phyloP scores from a whole-genome alignment of 345 rosid species.

The Ailanthus altissimus region DNA sequence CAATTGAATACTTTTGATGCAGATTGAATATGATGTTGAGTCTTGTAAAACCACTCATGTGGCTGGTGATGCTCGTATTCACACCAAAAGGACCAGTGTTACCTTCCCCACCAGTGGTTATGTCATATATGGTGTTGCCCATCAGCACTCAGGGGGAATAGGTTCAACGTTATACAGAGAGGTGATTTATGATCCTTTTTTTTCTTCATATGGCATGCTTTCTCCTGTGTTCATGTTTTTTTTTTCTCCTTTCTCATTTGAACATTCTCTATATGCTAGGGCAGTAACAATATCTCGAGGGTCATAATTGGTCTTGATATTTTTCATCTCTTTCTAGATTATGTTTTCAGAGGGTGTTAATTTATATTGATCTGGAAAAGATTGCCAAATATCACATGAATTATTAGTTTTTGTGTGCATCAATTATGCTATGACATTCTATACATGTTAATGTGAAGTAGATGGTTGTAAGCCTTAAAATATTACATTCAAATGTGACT shows the following conservation, averaged over 20 bases:
- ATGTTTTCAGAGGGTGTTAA: not conserved
- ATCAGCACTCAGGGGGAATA: slow-evolving; percentile 73
- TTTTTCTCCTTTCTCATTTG: not conserved
- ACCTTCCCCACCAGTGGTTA: slow-evolving; percentile 69
- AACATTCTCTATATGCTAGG: not conserved
- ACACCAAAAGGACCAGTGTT: slow-evolving; percentile 49
- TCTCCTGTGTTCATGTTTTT: not conserved
- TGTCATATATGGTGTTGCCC: slow-evolving; percentile 78
- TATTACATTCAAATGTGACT: not conserved
- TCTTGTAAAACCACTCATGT: slow-evolving; percentile 36
- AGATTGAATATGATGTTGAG: slow-evolving; percentile 73
- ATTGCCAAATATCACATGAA: not conserved
- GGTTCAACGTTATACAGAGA: slow-evolving; percentile 73
- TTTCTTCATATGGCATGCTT: not conserved
- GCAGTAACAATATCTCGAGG: not conserved
- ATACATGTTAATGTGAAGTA: not conserved
- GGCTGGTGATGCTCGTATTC: slow-evolving; percentile 38
- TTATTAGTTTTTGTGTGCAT: not conserved
- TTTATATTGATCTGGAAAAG: not conserved
- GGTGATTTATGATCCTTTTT: slow-evolving; percentile 36
- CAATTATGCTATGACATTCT: not conserved
- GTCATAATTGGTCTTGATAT: not conserved
- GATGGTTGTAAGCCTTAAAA: not conserved
- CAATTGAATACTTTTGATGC: slow-evolving; percentile 13
- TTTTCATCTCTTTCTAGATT: not conserved